Base-by-base conservation (phyloP, 2,329 filamentous ascomycete species). In the Aureobasidium uvarum region DNA sequence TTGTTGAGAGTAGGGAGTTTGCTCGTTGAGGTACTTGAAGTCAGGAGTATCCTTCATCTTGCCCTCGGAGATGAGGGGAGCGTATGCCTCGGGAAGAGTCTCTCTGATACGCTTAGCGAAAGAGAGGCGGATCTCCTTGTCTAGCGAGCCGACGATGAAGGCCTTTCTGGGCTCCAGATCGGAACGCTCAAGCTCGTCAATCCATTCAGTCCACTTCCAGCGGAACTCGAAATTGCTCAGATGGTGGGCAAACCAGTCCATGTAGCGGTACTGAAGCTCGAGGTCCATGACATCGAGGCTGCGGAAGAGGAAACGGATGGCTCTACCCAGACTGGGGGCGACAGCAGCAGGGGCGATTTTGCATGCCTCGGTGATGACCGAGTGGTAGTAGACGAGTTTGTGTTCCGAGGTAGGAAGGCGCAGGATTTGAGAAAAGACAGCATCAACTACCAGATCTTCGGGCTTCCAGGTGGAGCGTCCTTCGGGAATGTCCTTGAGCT, bases 201-300 rank as follows among this genome's bases (percentile, higher is more conserved):
- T 84, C 95, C 95, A 99, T 79, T 99, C 95, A 18, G 90, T 89
- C 95, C 95, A 99, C 78, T 98, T 98, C 95, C 95, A 99, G 11
- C 95, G 95, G 76, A 98, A 99, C 62, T 96, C 95, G 75, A 99
- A 99, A 80, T 99, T 99, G 79, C 93, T 97, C 70, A 99, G 80
- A 80, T 99, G 95, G 76, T 99, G 95, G 20, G 94, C 86, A 74
- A 99, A 99, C 95, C 95, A 99, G 76, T 98, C 94, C 74, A 96
- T 83, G 78, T 98, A 98, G 31, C 95, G 86, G 72, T 93, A 89
- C 65, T 83, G 85, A 50, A 99, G 81, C 77, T 98, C 93, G 55
- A 97, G 81, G 73, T 99, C 95, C 81, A 98, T 87, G 2, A 84
- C 85, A 66, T 92, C 88, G 11, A 91, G 81, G 74, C 89, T 92